Evolutionary conservation across 148 eudicot genomes (phyloP).

Genomic region (Fallopia convolvulus): DNA sequence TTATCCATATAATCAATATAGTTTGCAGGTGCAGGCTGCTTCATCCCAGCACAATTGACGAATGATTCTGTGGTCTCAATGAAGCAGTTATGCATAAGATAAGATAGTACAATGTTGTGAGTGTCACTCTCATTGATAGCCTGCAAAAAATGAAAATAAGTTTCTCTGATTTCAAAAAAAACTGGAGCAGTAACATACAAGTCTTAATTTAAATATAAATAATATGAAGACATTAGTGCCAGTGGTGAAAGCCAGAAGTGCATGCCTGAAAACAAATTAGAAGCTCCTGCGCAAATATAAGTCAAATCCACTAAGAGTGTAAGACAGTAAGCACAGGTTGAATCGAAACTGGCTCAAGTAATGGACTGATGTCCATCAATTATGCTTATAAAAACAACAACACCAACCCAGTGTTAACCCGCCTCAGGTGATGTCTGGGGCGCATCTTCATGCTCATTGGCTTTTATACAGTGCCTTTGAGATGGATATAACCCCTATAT

Average conservation of each 20-base stretch:
- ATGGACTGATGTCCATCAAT: neutral
- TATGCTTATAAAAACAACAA: neutral
- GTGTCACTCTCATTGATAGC: constrained; percentile 54
- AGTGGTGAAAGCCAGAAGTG: neutral
- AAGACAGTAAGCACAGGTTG: neutral
- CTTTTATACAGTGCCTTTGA: too few relatives aligned
- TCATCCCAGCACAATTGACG: constrained; percentile 44
- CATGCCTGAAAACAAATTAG: neutral
- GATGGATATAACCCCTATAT: too few relatives aligned
- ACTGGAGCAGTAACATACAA: neutral
- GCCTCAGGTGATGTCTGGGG: too few relatives aligned
- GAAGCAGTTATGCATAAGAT: constrained; percentile 87
- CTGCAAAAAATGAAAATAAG: constrained; percentile 25
- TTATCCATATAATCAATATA: constrained; percentile 77
- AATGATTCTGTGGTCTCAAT: constrained; percentile 76
- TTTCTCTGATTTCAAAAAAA: neutral
- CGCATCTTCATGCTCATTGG: too few relatives aligned
- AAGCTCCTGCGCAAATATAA: neutral
- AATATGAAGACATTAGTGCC: neutral
- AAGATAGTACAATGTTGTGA: constrained; percentile 75
- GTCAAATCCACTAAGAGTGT: neutral
- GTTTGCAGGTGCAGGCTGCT: constrained; percentile 40
- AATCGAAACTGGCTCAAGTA: neutral
- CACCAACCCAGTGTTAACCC: too few relatives aligned
- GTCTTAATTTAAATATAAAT: neutral